Evolutionary conservation across 2,329 filamentous ascomycete genomes (phyloP).

Genomic region (Herpotrichia juniperi): DNA sequence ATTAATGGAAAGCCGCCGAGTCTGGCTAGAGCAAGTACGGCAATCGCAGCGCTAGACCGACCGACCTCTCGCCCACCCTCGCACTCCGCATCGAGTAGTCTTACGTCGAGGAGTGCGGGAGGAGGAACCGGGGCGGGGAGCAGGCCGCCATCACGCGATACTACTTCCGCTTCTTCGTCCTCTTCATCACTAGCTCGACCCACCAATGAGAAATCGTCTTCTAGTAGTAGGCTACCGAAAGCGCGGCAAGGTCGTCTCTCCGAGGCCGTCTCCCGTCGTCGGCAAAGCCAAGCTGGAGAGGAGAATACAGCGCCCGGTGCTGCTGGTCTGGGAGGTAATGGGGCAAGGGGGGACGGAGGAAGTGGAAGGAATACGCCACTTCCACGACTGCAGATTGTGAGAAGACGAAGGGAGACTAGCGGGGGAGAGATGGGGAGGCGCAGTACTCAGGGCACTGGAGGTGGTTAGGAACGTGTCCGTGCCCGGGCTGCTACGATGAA

Average conservation of each 20-base stretch:
- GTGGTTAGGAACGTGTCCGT: no score
- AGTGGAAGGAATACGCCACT: conserved; percentile 25
- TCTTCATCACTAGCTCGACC: conserved; percentile 12
- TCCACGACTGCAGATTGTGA: conserved; percentile 39
- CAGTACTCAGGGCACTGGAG: no score
- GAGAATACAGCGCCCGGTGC: conserved; percentile 27
- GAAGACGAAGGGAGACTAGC: conserved; percentile 41
- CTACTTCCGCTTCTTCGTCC: conserved; percentile 18
- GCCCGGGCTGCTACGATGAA: no score
- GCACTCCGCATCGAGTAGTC: no score
- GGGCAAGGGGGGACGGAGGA: conserved; percentile 1
- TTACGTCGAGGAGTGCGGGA: no score
- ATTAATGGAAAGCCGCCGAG: no score
- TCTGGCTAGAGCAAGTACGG: no score
- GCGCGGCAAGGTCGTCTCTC: conserved; percentile 35
- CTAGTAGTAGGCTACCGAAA: conserved; percentile 27
- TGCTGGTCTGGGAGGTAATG: no score
- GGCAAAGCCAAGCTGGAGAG: conserved; percentile 28
- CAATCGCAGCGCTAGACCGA: no score
- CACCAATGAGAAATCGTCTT: no score
- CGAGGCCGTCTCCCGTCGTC: conserved; percentile 33
- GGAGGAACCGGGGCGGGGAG: no score
- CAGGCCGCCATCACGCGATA: conserved; percentile 27
- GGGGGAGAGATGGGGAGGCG: conserved; percentile 36
- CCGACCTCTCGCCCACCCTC: no score